These are phyloP conservation scores for Colletotrichum liaoningense DNA, from an alignment of 2,329 filamentous ascomycete species.

Conservation along the genomic window DNA sequence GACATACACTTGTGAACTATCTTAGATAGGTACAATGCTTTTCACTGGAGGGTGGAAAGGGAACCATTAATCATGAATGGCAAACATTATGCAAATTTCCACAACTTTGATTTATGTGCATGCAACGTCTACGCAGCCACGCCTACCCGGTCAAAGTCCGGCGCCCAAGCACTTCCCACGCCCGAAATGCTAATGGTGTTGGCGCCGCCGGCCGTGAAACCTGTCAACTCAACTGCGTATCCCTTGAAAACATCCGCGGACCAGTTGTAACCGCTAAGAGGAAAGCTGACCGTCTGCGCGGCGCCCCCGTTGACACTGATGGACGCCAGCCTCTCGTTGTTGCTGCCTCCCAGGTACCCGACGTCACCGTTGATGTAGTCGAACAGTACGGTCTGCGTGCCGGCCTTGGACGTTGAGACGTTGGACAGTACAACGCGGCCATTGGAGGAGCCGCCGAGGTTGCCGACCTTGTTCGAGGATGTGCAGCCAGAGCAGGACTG, in stretches of 20 bases:
- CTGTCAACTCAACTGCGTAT: neutral
- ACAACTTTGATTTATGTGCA: neutral
- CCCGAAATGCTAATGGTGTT: slow-evolving; percentile 16
- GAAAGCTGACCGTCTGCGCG: neutral
- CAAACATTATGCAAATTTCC: neutral
- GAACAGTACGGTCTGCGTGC: neutral
- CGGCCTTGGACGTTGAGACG: neutral
- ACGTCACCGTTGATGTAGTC: neutral
- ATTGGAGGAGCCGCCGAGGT: neutral
- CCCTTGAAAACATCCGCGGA: neutral
- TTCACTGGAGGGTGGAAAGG: neutral
- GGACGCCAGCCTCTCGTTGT: neutral
- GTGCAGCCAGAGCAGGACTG: neutral
- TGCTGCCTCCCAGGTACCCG: neutral
- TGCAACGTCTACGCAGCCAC: neutral
- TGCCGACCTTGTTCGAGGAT: neutral
- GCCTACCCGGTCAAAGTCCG: slow-evolving; percentile 4
- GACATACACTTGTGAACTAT: no score
- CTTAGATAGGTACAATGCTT: no score
- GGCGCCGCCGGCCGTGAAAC: neutral
- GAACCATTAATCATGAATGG: neutral
- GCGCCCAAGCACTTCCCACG: neutral
- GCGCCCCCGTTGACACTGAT: neutral
- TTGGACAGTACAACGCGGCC: neutral
- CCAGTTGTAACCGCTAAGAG: neutral